Conservation (phyloP, 352 stramenopile genomes). For the Pythium sukuiense region DNA sequence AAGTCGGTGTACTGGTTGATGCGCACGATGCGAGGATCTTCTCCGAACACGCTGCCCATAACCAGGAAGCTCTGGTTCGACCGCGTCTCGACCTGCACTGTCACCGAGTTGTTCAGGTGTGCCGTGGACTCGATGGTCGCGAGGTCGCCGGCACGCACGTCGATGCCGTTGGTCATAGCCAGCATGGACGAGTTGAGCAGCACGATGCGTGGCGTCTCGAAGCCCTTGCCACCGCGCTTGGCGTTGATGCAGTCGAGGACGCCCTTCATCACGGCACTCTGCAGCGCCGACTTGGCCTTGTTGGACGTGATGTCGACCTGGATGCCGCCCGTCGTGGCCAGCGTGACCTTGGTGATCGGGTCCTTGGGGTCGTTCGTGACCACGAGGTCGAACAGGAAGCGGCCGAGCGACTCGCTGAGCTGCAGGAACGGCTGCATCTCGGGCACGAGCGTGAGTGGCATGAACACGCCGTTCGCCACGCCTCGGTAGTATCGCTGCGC, state of each 20-base stretch:
- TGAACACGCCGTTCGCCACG: conserved; percentile 84
- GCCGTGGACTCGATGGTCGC: conserved; percentile 37
- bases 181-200: conserved; percentile 72
- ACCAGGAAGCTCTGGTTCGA: conserved; percentile 58
- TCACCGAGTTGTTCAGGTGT: conserved; percentile 78
- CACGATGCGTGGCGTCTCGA: conserved; percentile 33
- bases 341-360: conserved; percentile 59
- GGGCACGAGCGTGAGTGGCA: conserved; percentile 69
- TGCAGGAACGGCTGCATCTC: conserved; percentile 85
- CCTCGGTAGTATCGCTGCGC: conserved; percentile 70
- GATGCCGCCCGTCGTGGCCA: conserved; percentile 61
- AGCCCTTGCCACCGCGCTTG: conserved; percentile 18
- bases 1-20: conserved; percentile 87
- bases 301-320: conserved; percentile 79
- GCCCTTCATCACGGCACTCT: conserved; percentile 75
- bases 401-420: conserved; percentile 66
- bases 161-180: conserved; percentile 74
- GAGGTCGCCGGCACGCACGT: conserved; percentile 72
- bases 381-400: conserved; percentile 67
- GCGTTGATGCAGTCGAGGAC: conserved; percentile 60
- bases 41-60: conserved; percentile 81
- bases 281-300: conserved; percentile 67
- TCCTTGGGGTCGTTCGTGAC: conserved; percentile 66
- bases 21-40: conserved; percentile 75
- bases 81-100: conserved; percentile 67